phyloP scores from a whole-genome alignment of 306 rosid species.

The Ziziphus jujuba region DNA sequence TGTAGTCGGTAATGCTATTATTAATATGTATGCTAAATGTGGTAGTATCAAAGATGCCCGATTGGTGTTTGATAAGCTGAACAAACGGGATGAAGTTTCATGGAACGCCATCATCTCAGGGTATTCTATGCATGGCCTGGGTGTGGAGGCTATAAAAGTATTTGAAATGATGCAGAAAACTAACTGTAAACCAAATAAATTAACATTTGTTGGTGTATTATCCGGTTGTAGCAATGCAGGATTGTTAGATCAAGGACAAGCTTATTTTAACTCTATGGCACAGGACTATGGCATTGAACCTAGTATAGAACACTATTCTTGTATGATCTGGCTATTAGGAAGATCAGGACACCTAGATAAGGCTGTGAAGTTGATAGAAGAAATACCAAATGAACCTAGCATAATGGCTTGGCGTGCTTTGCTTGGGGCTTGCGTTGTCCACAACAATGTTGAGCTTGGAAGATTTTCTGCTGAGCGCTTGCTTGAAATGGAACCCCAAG shows the following conservation, averaged over 20 bases:
- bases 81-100: slow-evolving; percentile 37
- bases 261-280: slow-evolving; percentile 41
- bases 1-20: slow-evolving; percentile 45
- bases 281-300: slow-evolving; percentile 51
- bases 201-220: slow-evolving; percentile 47
- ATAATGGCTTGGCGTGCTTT: slow-evolving; percentile 78
- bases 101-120: slow-evolving; percentile 56
- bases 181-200: slow-evolving; percentile 37
- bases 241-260: slow-evolving; percentile 43
- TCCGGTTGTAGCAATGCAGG: slow-evolving; percentile 57
- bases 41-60: slow-evolving; percentile 42
- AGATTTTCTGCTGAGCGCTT: slow-evolving; percentile 54
- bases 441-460: slow-evolving; percentile 61
- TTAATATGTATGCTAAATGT: slow-evolving; percentile 59
- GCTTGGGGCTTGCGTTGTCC: slow-evolving; percentile 78
- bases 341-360: slow-evolving; percentile 61
- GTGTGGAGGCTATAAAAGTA: slow-evolving; percentile 34
- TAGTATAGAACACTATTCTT: slow-evolving; percentile 77
- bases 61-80: slow-evolving; percentile 37
- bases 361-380: slow-evolving; percentile 63
- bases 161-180: slow-evolving; percentile 42
- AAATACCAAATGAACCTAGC: slow-evolving; percentile 70
- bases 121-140: slow-evolving; percentile 45
- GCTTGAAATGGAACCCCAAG: slow-evolving; percentile 69
- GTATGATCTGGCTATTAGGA: slow-evolving; percentile 63